Evolutionary conservation across 306 rosid genomes (phyloP).

Genomic region (Herpetospermum pedunculosum): DNA sequence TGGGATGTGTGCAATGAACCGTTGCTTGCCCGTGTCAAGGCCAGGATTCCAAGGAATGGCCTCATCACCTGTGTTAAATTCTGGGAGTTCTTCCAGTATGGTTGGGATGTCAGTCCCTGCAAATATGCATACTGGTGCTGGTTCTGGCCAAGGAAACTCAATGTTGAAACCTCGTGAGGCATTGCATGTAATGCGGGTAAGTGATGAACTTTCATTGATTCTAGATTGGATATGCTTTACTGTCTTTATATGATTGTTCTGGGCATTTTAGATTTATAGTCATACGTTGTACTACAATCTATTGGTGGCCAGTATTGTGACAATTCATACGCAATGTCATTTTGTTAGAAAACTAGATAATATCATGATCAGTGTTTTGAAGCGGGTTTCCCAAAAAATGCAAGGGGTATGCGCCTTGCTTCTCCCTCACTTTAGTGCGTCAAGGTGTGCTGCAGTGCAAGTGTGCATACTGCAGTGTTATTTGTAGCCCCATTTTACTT

Average conservation of each 20-base stretch:
- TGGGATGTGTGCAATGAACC: slow-evolving; percentile 70
- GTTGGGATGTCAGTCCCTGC: slow-evolving; percentile 70
- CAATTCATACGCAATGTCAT: background rate
- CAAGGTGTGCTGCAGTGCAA: background rate
- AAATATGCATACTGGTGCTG: slow-evolving; percentile 71
- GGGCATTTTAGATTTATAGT: background rate
- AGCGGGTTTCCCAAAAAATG: background rate
- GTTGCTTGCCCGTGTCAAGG: slow-evolving; percentile 62
- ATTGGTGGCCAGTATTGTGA: background rate
- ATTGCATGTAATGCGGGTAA: slow-evolving; percentile 78
- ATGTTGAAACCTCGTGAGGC: slow-evolving; percentile 71
- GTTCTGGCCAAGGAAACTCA: slow-evolving; percentile 69
- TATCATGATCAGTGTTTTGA: background rate
- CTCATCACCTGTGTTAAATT: slow-evolving; percentile 56
- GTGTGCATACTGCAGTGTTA: background rate
- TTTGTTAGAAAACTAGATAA: background rate
- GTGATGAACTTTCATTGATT: slow-evolving; percentile 20
- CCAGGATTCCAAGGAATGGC: slow-evolving; percentile 80
- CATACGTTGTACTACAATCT: background rate
- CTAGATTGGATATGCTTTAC: background rate
- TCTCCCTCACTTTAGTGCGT: background rate
- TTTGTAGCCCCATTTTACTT: background rate
- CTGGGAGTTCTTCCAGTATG: slow-evolving; percentile 77
- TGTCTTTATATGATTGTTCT: background rate
- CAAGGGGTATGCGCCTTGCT: background rate